Conservation (phyloP, 768 basidiomycete genomes). For the Pleurotus pulmonarius region DNA sequence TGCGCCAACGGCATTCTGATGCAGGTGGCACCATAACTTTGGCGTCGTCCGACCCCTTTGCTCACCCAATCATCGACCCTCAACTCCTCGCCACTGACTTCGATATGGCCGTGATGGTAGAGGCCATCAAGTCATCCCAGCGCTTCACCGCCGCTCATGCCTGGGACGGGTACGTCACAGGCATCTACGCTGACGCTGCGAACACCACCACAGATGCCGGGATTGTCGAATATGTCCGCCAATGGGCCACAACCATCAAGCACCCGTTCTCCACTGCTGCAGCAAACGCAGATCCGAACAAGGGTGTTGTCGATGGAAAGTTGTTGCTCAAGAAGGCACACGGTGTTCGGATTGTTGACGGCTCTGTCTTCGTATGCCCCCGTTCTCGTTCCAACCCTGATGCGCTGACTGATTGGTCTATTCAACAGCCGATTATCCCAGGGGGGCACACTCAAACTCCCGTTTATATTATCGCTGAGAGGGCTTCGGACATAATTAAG, state of each 20-base stretch:
- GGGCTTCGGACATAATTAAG: constrained; percentile 26
- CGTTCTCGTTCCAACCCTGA: neutral
- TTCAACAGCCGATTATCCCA: constrained; percentile 19
- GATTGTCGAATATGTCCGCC: constrained; percentile 20
- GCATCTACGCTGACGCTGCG: constrained; percentile 14
- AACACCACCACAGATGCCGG: constrained; percentile 23
- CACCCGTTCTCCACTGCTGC: constrained; percentile 26
- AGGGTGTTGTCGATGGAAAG: constrained; percentile 31
- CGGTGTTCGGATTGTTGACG: constrained; percentile 34
- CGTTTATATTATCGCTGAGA: constrained; percentile 24
- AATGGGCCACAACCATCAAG: constrained; percentile 12
- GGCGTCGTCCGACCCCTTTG: constrained; percentile 21
- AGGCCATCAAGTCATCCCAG: constrained; percentile 19
- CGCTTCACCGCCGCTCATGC: constrained; percentile 21
- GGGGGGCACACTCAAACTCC: constrained; percentile 24
- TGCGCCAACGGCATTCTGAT: neutral
- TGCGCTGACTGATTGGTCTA: neutral
- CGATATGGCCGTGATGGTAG: constrained; percentile 23
- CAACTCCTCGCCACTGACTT: constrained; percentile 15
- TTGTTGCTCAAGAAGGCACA: constrained; percentile 26
- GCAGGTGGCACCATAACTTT: constrained; percentile 23
- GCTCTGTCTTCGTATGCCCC: constrained; percentile 30
- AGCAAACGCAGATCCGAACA: constrained; percentile 18
- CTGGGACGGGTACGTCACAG: constrained; percentile 24
- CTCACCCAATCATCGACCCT: constrained; percentile 23